Percentiles rank a stretch among this genome's conserved stretches.
phyloP scores from a whole-genome alignment of 768 basidiomycete genomes.

The Asterophora lycoperdoides region DNA sequence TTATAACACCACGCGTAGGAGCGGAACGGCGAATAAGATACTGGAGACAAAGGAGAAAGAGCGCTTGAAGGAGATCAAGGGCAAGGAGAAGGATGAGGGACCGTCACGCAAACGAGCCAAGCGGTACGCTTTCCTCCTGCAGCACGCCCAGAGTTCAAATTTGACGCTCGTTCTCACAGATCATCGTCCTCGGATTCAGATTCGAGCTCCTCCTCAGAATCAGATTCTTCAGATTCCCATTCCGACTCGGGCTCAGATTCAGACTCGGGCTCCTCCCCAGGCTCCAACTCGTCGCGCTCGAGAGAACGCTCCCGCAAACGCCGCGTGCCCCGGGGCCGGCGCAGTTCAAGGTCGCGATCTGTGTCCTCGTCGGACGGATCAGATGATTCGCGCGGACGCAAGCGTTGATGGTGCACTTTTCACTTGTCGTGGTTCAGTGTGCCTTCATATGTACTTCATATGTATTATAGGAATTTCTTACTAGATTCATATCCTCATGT shows the following conservation, averaged over 20 bases:
- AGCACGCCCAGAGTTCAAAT: background rate
- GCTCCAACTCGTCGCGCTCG: slow-evolving; percentile 40
- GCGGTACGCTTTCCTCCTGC: slow-evolving; percentile 24
- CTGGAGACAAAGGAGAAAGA: slow-evolving; percentile 80
- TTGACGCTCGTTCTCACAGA: slow-evolving; percentile 1
- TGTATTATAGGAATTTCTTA: background rate
- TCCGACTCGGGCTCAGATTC: slow-evolving; percentile 42
- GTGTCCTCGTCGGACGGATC: slow-evolving; percentile 13
- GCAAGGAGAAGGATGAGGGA: slow-evolving; percentile 35
- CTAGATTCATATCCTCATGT: no score
- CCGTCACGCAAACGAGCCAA: slow-evolving; percentile 35
- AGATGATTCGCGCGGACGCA: slow-evolving; percentile 17
- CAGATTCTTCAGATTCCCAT: slow-evolving; percentile 30
- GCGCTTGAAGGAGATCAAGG: slow-evolving; percentile 42
- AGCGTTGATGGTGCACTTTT: slow-evolving; percentile 7
- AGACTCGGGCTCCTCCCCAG: slow-evolving; percentile 40
- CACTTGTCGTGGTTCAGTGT: background rate
- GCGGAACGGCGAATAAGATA: slow-evolving; percentile 81
- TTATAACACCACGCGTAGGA: slow-evolving; percentile 34
- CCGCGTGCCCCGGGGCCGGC: slow-evolving; percentile 28
- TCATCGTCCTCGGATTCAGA: slow-evolving; percentile 20
- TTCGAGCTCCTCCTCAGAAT: slow-evolving; percentile 22
- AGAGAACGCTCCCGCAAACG: slow-evolving; percentile 39
- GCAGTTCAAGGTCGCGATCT: slow-evolving; percentile 15
- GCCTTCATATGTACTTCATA: background rate